Percentiles rank a stretch among this genome's conserved stretches.
Conservation (phyloP, 2,329 filamentous ascomycete genomes). For the Colletotrichum eremochloae region DNA sequence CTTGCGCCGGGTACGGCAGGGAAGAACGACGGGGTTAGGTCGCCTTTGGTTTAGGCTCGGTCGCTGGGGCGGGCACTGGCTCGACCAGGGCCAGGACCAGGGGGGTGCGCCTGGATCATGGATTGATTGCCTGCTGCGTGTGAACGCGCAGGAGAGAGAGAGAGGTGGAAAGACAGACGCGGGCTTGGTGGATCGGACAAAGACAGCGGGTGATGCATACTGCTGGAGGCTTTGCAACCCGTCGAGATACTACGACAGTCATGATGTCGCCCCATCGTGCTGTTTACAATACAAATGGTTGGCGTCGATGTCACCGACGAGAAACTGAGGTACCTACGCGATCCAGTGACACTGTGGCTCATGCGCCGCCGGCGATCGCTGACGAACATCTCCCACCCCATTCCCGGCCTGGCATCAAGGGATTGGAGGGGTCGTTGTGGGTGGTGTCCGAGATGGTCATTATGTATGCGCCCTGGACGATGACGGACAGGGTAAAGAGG, state of each 20-base stretch:
- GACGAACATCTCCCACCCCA: slow-evolving; percentile 13
- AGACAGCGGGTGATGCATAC: not conserved
- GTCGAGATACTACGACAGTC: not conserved
- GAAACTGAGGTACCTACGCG: slow-evolving; percentile 17
- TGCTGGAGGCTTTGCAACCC: not conserved
- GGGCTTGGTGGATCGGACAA: not conserved
- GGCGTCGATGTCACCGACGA: slow-evolving; percentile 12
- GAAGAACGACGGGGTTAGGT: not conserved
- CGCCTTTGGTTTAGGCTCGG: slow-evolving; percentile 16
- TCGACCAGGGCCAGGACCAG: not conserved
- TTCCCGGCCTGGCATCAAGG: slow-evolving; percentile 19
- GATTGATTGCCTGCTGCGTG: slow-evolving; percentile 2
- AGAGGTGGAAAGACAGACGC: not conserved
- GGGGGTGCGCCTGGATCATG: slow-evolving; percentile 14
- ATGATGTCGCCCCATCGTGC: not conserved
- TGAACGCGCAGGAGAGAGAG: not conserved
- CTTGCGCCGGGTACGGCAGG: slow-evolving; percentile 15
- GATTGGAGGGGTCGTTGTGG: not conserved
- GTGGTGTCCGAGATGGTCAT: not conserved
- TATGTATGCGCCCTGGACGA: not conserved
- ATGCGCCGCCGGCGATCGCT: slow-evolving; percentile 29
- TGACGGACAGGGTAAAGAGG: not conserved
- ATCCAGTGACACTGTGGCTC: slow-evolving; percentile 35
- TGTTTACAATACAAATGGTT: not conserved
- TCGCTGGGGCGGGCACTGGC: slow-evolving; percentile 12